Evolutionary conservation across 176 grass and related monocot genomes (phyloP).

Genomic region (Olyra latifolia): DNA sequence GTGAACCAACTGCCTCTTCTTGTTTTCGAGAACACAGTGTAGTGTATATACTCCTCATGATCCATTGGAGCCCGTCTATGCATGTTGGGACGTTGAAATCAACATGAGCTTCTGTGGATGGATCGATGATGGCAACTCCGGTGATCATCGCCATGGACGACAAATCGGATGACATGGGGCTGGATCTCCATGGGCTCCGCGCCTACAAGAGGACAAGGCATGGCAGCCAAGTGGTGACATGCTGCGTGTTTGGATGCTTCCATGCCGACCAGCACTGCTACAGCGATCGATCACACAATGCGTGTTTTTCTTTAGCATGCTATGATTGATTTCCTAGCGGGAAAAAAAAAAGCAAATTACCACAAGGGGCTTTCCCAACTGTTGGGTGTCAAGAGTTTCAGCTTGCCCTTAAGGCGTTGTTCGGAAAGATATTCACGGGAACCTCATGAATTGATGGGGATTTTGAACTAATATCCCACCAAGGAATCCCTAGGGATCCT

Average conservation of each 20-base stretch:
- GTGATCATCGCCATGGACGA: constrained; percentile 5
- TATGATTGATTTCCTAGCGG: not conserved
- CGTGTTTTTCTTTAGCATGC: not conserved
- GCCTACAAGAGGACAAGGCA: not conserved
- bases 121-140: not conserved
- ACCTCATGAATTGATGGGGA: too few relatives aligned
- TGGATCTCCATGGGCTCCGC: not conserved
- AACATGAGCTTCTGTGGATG: constrained; percentile 12
- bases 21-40: not conserved
- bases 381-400: too few relatives aligned
- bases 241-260: constrained; percentile 11
- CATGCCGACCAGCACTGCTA: not conserved
- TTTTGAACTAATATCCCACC: too few relatives aligned
- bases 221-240: constrained; percentile 22
- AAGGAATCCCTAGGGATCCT: too few relatives aligned
- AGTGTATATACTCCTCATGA: not conserved
- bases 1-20: constrained; percentile 33
- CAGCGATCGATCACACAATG: not conserved
- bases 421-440: too few relatives aligned
- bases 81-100: constrained; percentile 21
- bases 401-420: too few relatives aligned
- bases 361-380: too few relatives aligned
- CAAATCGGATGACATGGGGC: constrained; percentile 42
- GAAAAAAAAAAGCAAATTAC: too few relatives aligned
- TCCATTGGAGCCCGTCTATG: not conserved